These are phyloP conservation scores for Suzukiozyma palmioleophila DNA, from an alignment of 1,139 yeast genomes.

Conservation along the genomic window DNA sequence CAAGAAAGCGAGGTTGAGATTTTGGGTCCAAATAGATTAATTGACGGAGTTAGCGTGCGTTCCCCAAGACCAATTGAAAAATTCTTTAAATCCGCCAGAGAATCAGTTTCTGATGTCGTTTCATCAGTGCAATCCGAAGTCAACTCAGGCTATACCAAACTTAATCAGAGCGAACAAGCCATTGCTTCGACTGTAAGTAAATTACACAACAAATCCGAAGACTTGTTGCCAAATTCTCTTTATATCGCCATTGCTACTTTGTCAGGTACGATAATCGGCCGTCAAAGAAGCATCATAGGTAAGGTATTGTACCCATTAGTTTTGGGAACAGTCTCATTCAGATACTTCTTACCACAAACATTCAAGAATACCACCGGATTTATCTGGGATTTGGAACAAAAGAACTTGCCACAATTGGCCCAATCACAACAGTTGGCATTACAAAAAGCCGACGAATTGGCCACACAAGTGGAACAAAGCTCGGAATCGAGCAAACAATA, in stretches of 20 bases:
- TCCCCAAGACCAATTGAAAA: slow-evolving; percentile 48
- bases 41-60: slow-evolving; percentile 58
- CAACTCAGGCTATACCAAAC: slow-evolving; percentile 41
- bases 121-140: slow-evolving; percentile 17
- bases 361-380: slow-evolving; percentile 59
- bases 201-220: slow-evolving; percentile 70
- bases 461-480: slow-evolving; percentile 36
- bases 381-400: slow-evolving; percentile 63
- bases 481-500: slow-evolving; percentile 35
- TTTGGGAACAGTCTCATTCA: slow-evolving; percentile 68
- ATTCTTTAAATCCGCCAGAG: slow-evolving; percentile 45
- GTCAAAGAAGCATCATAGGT: slow-evolving; percentile 60
- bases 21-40: slow-evolving; percentile 40
- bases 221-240: slow-evolving; percentile 68
- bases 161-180: slow-evolving; percentile 59
- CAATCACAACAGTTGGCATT: slow-evolving; percentile 53
- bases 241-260: slow-evolving; percentile 72
- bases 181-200: slow-evolving; percentile 64
- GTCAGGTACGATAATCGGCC: slow-evolving; percentile 76
- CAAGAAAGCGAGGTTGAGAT: slow-evolving; percentile 39
- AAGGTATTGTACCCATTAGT: slow-evolving; percentile 59
- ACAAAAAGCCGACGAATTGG: slow-evolving; percentile 43
- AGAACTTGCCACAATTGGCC: slow-evolving; percentile 62
- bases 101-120: slow-evolving; percentile 15
- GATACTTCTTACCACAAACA: slow-evolving; percentile 74